These are phyloP conservation scores for Triglochin maritima DNA, from an alignment of 106 monocot species.

Conservation along the genomic window DNA sequence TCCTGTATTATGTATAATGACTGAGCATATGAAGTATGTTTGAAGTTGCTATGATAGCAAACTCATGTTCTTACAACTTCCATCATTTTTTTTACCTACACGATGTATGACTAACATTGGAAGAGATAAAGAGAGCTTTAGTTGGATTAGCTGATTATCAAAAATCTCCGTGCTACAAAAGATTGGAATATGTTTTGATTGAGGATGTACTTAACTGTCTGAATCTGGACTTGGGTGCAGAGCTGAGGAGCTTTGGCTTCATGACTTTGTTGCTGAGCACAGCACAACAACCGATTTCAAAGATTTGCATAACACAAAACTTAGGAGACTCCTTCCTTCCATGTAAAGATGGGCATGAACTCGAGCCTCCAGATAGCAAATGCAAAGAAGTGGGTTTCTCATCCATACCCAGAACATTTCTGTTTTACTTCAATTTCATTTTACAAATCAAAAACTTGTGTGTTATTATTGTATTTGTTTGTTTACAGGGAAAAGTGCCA, in stretches of 20 bases:
- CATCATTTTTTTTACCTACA: too few species aligned
- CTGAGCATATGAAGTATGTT: too few species aligned
- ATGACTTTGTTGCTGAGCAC: conserved; percentile 21
- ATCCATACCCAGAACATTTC: background rate
- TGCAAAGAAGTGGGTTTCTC: conserved; percentile 1
- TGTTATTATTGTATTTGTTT: background rate
- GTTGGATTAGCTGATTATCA: background rate
- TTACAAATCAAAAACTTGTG: background rate
- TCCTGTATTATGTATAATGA: too few species aligned
- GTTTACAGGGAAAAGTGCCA: conserved; percentile 25
- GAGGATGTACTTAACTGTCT: background rate
- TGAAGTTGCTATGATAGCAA: background rate
- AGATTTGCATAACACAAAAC: conserved; percentile 21
- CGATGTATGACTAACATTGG: too few species aligned
- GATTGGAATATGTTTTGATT: background rate
- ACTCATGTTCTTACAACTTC: background rate
- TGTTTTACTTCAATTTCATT: background rate
- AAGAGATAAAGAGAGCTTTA: too few species aligned
- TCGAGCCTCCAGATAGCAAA: background rate
- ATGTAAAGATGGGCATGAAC: background rate
- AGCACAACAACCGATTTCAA: conserved; percentile 24
- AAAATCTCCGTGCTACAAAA: background rate
- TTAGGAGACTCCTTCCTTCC: conserved; percentile 19
- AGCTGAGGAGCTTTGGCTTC: conserved; percentile 27
- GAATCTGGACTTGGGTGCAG: background rate